Evolutionary conservation across 73 alveolate genomes (phyloP).

Genomic region (Halteria grandinella): DNA sequence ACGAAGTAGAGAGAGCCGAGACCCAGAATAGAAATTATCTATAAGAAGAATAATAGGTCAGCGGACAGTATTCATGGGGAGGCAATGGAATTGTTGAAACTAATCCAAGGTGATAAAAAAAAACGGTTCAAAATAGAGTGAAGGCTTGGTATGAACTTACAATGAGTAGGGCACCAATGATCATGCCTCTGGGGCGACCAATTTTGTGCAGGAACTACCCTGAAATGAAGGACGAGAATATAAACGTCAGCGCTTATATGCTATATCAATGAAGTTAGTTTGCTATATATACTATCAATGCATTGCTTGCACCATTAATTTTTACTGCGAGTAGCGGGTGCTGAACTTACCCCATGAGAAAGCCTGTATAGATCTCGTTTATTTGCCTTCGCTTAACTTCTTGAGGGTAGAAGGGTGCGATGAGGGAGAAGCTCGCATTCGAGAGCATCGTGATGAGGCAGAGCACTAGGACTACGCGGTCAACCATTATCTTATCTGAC

Average conservation of each 20-base stretch:
- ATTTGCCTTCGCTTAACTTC: neutral
- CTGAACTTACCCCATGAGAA: neutral
- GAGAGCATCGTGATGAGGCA: conserved; percentile 43
- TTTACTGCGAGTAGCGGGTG: neutral
- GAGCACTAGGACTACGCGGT: neutral
- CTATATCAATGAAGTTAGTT: too few relatives aligned
- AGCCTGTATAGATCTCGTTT: neutral
- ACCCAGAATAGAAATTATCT: neutral
- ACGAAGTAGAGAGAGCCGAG: neutral
- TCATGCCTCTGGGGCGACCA: neutral
- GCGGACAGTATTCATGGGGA: too few relatives aligned
- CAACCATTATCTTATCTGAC: too few relatives aligned
- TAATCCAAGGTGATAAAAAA: too few relatives aligned
- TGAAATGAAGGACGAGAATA: too few relatives aligned
- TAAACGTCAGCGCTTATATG: too few relatives aligned
- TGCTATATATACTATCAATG: neutral
- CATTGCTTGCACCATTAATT: neutral
- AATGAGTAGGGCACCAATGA: too few relatives aligned
- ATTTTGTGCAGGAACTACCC: too few relatives aligned
- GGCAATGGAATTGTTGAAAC: too few relatives aligned
- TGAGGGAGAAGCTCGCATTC: conserved; percentile 7
- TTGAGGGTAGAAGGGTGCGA: neutral
- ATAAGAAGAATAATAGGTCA: neutral
- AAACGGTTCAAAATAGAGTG: too few relatives aligned
- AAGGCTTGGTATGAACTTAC: too few relatives aligned